A percentile compares a stretch with the other conserved stretches of the same genome.
phyloP scores from a whole-genome alignment of 2,329 filamentous ascomycete species.

The Claviceps citrina region DNA sequence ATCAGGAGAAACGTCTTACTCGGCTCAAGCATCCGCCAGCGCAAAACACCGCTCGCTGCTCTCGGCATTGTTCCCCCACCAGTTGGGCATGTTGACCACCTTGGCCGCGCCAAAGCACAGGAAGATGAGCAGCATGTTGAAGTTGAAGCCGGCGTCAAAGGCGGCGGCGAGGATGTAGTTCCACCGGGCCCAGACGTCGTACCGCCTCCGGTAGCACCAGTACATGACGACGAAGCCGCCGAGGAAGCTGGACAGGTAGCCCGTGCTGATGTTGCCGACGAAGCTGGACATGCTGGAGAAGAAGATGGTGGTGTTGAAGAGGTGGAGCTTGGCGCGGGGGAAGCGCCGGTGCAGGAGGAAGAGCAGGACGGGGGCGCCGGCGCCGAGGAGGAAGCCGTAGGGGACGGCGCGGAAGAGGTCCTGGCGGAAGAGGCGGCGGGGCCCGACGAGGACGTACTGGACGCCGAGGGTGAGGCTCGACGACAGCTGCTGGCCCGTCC shows the following conservation, averaged over 20 bases:
- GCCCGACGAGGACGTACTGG: constrained; percentile 44
- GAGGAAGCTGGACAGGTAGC: constrained; percentile 39
- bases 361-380: constrained; percentile 28
- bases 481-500: constrained; percentile 41
- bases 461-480: constrained; percentile 38
- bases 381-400: constrained; percentile 38
- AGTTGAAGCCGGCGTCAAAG: constrained; percentile 46
- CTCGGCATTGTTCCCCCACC: constrained; percentile 45
- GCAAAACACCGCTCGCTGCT: constrained; percentile 46
- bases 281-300: constrained; percentile 39
- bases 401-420: constrained; percentile 32
- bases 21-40: constrained; percentile 13
- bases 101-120: constrained; percentile 42
- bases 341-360: constrained; percentile 37
- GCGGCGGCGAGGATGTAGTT: constrained; percentile 47
- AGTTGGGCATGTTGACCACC: constrained; percentile 42
- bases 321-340: constrained; percentile 35
- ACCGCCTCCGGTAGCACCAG: constrained; percentile 39
- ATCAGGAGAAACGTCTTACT: too few relatives aligned
- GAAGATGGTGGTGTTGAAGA: constrained; percentile 49
- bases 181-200: constrained; percentile 42
- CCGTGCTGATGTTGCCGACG: constrained; percentile 47
- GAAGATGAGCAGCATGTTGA: constrained; percentile 47
- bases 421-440: constrained; percentile 31
- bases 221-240: constrained; percentile 47